Evolutionary conservation across 441 rosid species (phyloP).

Genomic region (Populus hybrid): DNA sequence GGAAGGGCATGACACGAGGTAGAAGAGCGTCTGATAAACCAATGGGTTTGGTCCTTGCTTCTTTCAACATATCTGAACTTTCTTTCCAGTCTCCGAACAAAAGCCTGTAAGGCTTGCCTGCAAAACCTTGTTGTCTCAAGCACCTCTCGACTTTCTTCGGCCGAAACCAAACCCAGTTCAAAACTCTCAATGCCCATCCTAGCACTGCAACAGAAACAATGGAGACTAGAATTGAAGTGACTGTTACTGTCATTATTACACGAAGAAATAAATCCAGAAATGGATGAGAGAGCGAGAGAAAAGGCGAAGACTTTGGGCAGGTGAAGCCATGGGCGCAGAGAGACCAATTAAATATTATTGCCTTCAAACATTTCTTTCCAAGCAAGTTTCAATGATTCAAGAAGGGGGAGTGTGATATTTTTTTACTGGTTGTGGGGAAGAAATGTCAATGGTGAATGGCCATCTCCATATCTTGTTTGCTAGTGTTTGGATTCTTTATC

Average conservation of each 20-base stretch:
- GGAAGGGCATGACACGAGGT: no score
- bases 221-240: background rate
- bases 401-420: no score
- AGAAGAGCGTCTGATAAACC: no score
- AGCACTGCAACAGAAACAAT: background rate
- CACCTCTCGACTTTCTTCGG: constrained; percentile 28
- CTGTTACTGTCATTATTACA: background rate
- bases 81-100: background rate
- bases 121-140: constrained; percentile 29
- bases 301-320: background rate
- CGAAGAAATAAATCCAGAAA: background rate
- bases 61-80: no score
- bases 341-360: background rate
- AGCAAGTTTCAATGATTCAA: no score
- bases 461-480: no score
- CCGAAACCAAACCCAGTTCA: constrained; percentile 26
- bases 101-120: constrained; percentile 1
- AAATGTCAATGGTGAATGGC: no score
- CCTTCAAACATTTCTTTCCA: no score
- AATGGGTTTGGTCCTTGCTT: no score
- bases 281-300: background rate
- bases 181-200: constrained; percentile 11
- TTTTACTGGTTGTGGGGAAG: no score
- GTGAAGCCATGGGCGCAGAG: background rate
- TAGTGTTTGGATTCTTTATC: no score